Conservation (phyloP, 148 eudicot genomes). For the Rheum nobile region DNA sequence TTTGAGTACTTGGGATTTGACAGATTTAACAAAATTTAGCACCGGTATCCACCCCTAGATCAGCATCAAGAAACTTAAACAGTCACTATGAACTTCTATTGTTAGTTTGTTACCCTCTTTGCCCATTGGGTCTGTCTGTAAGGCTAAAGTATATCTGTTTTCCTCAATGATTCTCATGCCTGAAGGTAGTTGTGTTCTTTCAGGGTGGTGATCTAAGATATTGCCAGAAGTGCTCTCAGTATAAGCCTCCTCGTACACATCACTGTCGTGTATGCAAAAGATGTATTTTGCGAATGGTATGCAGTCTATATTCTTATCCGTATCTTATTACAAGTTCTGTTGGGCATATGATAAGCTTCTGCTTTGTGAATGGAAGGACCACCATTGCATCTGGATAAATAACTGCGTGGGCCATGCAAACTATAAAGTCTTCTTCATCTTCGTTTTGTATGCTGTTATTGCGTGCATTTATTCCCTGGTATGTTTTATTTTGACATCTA, state of each 20-base stretch:
- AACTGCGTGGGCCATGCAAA: conserved; percentile 95
- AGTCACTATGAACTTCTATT: not conserved
- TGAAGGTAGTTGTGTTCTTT: conserved; percentile 11
- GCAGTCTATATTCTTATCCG: conserved; percentile 11
- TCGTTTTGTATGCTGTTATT: conserved; percentile 65
- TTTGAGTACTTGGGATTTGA: not conserved
- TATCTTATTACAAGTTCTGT: conserved; percentile 8
- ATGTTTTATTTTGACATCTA: conserved; percentile 19
- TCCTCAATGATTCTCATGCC: not conserved
- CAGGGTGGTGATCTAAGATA: conserved; percentile 96
- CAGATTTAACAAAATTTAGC: not conserved
- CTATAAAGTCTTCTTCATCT: conserved; percentile 84
- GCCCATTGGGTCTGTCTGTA: not conserved
- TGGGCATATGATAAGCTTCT: conserved; percentile 20
- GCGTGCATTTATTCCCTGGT: conserved; percentile 89
- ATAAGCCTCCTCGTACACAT: conserved; percentile 98
- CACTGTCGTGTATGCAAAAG: conserved; percentile 93
- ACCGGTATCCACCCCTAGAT: not conserved
- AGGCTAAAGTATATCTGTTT: not conserved
- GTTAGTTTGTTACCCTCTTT: not conserved
- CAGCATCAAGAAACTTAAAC: not conserved
- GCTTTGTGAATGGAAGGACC: conserved; percentile 61
- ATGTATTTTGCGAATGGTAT: conserved; percentile 92
- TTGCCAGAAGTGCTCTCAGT: conserved; percentile 87
- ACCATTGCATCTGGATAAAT: conserved; percentile 96